Evolutionary conservation across 1,284 basidiomycete species (phyloP), one percentile per base, ranked within the genome.

Genomic region (Rhodotorula sp.): DNA sequence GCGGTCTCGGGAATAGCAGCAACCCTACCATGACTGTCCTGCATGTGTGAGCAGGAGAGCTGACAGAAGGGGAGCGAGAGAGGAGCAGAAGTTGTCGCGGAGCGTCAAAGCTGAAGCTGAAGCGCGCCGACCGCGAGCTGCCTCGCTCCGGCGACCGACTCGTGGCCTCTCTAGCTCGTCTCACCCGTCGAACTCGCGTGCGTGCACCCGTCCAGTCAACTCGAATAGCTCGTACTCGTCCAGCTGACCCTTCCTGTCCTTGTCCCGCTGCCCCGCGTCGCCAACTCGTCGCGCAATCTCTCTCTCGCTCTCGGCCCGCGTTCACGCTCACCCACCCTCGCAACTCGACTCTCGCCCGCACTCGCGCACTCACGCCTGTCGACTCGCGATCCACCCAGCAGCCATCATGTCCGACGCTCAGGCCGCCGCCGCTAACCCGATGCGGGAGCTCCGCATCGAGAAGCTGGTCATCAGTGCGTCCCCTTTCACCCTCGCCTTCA

Each of bases 401-500:
- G 70, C 69, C 69, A 69, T 33, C 61, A 75, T 75, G 74, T 69
- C 74, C 37, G 74, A 75, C 60, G 67, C 64, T 64, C 70, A 71
- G 69, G 68, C 68, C 66, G 68, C 70, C n/a, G 71, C 74, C 53
- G 60, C 63, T 55, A 76, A 76, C 75, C 68, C 71, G 42, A 76
- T 76, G 75, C 67, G 67, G 87, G 95, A 98, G 86, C 91, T 93
- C 79, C 88, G 88, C 79, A 95, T 98, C 82, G 95, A 97, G 86
- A 98, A 99, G 88, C 90, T 99, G 82, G 95, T 98, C 85, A 94
- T 99, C 88, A 99, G 93, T 95, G 83, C 80, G 92, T 91, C 53
- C 26, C 22, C n/a, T 20, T n/a, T 42, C 37, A 42, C 37, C 37
- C 10, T 42, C 10, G 37, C 37, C 37, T 12, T 37, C 33, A 37